These are phyloP conservation scores for Dictyostelium purpureum DNA, from an alignment of 78 protist genomes.

Conservation along the genomic window DNA sequence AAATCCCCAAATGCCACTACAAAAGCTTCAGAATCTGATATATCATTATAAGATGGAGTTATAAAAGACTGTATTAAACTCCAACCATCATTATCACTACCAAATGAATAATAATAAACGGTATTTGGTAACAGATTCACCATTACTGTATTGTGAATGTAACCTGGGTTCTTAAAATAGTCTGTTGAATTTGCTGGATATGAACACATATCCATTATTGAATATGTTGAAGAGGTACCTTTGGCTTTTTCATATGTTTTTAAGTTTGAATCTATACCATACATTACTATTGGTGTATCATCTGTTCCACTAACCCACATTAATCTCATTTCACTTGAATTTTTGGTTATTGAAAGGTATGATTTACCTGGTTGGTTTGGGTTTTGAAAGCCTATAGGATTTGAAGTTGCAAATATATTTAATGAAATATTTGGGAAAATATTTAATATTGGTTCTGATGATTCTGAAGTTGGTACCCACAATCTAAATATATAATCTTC, in stretches of 20 bases:
- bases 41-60: constrained; percentile 2
- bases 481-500: constrained; percentile 48
- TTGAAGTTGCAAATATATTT: not conserved
- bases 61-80: not conserved
- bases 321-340: constrained; percentile 49
- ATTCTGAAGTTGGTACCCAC: constrained; percentile 28
- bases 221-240: constrained; percentile 16
- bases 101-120: constrained; percentile 43
- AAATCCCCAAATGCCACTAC: constrained; percentile 51
- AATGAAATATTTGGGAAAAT: constrained; percentile 10
- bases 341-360: constrained; percentile 23
- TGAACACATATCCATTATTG: constrained; percentile 54
- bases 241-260: not conserved
- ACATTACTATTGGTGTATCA: constrained; percentile 7
- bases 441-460: not conserved
- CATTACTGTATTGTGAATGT: constrained; percentile 64
- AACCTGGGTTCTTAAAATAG: constrained; percentile 73
- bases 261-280: not conserved
- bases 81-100: constrained; percentile 44
- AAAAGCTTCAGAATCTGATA: constrained; percentile 37
- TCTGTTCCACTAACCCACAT: constrained; percentile 32
- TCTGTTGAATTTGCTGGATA: constrained; percentile 44
- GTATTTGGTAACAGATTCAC: constrained; percentile 3
- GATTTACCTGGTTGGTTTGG: constrained; percentile 42
- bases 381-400: constrained; percentile 24